Evolutionary conservation across 1,284 basidiomycete species (phyloP).

Genomic region (Mrakiaceae sp.): DNA sequence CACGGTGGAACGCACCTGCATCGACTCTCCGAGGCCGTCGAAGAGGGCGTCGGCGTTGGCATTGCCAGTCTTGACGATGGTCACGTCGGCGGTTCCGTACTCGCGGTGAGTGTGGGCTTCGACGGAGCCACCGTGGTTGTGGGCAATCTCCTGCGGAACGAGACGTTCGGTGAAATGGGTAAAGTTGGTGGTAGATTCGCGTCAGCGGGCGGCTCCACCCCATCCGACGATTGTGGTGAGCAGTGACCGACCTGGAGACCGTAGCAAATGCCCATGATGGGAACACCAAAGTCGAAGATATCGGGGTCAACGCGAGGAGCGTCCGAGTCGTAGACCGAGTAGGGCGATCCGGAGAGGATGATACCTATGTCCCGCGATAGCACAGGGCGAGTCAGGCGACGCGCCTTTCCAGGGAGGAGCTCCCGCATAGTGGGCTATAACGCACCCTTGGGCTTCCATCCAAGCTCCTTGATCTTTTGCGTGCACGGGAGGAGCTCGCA

Average conservation of each 20-base stretch:
- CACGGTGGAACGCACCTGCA: slow-evolving; percentile 49
- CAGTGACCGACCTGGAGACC: slow-evolving; percentile 65
- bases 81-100: slow-evolving; percentile 82
- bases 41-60: slow-evolving; percentile 66
- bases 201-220: too few species aligned
- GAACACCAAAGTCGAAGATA: slow-evolving; percentile 85
- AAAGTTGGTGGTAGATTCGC: too few species aligned
- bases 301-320: slow-evolving; percentile 90
- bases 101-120: slow-evolving; percentile 84
- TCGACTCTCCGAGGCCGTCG: slow-evolving; percentile 65
- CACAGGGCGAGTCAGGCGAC: background rate
- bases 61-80: slow-evolving; percentile 57
- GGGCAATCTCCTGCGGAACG: slow-evolving; percentile 75
- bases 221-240: too few species aligned
- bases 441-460: slow-evolving; percentile 88
- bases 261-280: slow-evolving; percentile 95
- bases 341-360: slow-evolving; percentile 95
- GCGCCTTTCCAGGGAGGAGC: background rate
- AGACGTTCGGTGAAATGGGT: background rate
- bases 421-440: background rate
- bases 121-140: slow-evolving; percentile 70
- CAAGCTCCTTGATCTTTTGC: slow-evolving; percentile 74
- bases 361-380: slow-evolving; percentile 49
- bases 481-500: slow-evolving; percentile 98
- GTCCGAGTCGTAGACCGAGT: slow-evolving; percentile 89